These are phyloP conservation scores for Pterocarpus macrocarpus DNA, from an alignment of 306 rosid species.

Conservation along the genomic window DNA sequence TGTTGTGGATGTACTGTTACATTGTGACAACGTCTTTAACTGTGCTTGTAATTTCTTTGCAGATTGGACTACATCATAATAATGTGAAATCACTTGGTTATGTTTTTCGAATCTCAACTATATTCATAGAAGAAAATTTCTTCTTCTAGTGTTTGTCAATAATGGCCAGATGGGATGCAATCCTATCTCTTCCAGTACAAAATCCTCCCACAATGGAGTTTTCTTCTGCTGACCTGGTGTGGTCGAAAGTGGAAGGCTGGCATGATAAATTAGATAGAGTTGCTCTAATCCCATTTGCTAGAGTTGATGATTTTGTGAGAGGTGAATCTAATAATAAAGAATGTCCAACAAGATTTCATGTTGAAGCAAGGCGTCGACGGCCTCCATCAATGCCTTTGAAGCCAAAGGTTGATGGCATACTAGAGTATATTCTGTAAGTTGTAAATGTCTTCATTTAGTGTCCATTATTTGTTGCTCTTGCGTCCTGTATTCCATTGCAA, in stretches of 20 bases:
- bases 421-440: conserved; percentile 93
- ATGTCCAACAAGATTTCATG: conserved; percentile 90
- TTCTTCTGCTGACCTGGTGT: conserved; percentile 74
- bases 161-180: conserved; percentile 98
- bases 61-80: conserved; percentile 5
- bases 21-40: conserved; percentile 15
- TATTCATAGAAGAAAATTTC: conserved; percentile 16
- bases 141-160: background rate
- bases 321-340: conserved; percentile 85
- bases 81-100: conserved; percentile 11
- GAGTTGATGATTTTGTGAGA: conserved; percentile 89
- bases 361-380: conserved; percentile 82
- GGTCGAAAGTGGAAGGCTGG: conserved; percentile 98
- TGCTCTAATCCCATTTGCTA: conserved; percentile 83
- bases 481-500: conserved; percentile 26
- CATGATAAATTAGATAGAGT: conserved; percentile 84
- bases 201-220: conserved; percentile 85
- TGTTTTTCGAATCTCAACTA: conserved; percentile 7
- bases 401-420: conserved; percentile 91
- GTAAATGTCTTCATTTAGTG: background rate
- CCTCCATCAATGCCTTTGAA: conserved; percentile 64
- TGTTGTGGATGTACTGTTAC: background rate
- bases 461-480: background rate
- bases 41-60: conserved; percentile 17
- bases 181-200: conserved; percentile 92